Conservation (phyloP, 192 early-diverging fungal genomes). For the Coemansia sp. region DNA sequence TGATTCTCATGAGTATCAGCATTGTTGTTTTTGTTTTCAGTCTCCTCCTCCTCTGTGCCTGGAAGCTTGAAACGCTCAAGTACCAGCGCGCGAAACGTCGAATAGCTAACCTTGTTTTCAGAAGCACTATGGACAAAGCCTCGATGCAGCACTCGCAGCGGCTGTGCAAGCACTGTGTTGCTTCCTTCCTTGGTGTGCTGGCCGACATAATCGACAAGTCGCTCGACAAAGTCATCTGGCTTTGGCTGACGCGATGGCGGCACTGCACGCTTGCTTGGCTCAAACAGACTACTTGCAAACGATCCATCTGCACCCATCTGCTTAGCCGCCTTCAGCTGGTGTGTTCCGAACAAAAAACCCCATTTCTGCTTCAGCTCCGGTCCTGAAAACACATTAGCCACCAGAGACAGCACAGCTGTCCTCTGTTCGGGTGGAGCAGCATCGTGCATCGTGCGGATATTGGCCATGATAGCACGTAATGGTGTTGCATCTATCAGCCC, state of each 20-base stretch:
- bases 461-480: constrained; percentile 16
- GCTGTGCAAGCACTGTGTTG: not conserved
- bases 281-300: constrained; percentile 7
- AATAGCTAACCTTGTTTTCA: constrained; percentile 19
- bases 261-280: not conserved
- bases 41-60: not conserved
- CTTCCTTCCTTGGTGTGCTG: constrained; percentile 1
- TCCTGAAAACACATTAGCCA: constrained; percentile 12
- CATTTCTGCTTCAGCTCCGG: constrained; percentile 21
- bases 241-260: constrained; percentile 24
- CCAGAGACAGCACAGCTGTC: constrained; percentile 25
- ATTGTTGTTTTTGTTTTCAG: not conserved
- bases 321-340: constrained; percentile 26
- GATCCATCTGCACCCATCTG: constrained; percentile 8
- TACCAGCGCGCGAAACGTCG: constrained; percentile 26
- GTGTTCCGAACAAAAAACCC: constrained; percentile 20
- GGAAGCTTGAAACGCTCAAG: constrained; percentile 16
- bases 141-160: constrained; percentile 24
- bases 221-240: constrained; percentile 3
- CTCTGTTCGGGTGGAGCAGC: constrained; percentile 10
- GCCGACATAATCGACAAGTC: constrained; percentile 10
- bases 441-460: constrained; percentile 22
- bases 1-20: not conserved
- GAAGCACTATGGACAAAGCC: constrained; percentile 11
- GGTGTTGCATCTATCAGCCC: not conserved